Percentiles rank a stretch among this genome's conserved stretches.
These are phyloP conservation scores for Lentinula novae-zelandiae DNA, from an alignment of 1,284 basidiomycete genomes.

Conservation along the genomic window DNA sequence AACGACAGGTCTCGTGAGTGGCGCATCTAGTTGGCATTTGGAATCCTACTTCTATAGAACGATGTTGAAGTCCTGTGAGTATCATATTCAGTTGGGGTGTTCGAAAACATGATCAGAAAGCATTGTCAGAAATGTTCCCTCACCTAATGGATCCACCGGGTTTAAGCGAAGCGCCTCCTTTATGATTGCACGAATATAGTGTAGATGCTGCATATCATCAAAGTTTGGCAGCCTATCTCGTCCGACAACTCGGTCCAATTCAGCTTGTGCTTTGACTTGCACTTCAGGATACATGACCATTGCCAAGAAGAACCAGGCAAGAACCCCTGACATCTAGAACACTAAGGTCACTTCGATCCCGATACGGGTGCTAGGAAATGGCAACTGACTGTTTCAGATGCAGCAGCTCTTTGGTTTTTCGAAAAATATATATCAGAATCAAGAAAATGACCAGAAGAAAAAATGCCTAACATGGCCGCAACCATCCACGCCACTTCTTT, in stretches of 20 bases:
- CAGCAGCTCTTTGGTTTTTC: conserved; percentile 3
- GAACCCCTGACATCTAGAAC: conserved; percentile 13
- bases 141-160: conserved; percentile 14
- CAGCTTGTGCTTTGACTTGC: conserved; percentile 17
- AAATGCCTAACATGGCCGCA: conserved; percentile 6
- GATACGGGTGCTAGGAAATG: conserved; percentile 6
- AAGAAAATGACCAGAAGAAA: neutral
- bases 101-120: neutral
- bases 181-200: conserved; percentile 7
- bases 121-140: neutral
- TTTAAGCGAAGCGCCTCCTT: conserved; percentile 15
- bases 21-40: neutral
- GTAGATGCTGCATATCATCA: conserved; percentile 9
- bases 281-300: conserved; percentile 19
- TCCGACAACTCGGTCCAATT: conserved; percentile 22
- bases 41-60: neutral
- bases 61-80: neutral
- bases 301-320: conserved; percentile 17
- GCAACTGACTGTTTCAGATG: conserved; percentile 11
- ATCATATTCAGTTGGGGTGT: neutral
- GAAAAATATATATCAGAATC: too few relatives aligned
- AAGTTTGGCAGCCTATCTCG: conserved; percentile 18
- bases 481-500: conserved; percentile 12
- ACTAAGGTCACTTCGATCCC: conserved; percentile 9
- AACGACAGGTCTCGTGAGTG: conserved; percentile 12